Conservation (phyloP, 2,329 filamentous ascomycete species). For the Cordyceps tenuipes region DNA sequence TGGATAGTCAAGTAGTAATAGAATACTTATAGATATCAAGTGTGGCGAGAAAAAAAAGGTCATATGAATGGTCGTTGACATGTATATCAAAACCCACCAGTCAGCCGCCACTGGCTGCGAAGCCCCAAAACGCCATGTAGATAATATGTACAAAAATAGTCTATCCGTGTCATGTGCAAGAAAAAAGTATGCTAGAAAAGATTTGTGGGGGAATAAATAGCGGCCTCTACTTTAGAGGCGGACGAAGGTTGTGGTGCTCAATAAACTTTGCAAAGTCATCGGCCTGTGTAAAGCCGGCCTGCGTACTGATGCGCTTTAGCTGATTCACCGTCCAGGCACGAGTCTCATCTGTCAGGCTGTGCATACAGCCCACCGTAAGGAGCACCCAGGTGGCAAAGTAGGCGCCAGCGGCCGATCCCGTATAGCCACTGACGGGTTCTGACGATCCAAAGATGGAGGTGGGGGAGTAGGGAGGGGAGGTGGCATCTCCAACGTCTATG, state of each 20-base stretch:
- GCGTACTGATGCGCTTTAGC: slow-evolving; percentile 8
- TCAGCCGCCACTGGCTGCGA: background rate
- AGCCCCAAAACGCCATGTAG: background rate
- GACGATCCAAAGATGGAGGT: slow-evolving; percentile 8
- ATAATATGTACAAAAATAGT: background rate
- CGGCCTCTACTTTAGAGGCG: slow-evolving; percentile 3
- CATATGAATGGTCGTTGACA: background rate
- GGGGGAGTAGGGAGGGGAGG: slow-evolving; percentile 4
- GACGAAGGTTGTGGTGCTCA: slow-evolving; percentile 10
- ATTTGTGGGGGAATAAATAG: background rate
- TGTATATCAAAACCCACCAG: background rate
- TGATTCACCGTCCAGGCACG: slow-evolving; percentile 10
- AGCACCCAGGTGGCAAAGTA: slow-evolving; percentile 11
- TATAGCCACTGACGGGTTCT: slow-evolving; percentile 8
- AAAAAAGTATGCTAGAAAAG: background rate
- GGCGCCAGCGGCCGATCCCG: slow-evolving; percentile 5
- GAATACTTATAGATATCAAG: background rate
- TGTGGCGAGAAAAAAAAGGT: background rate
- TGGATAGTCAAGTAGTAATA: background rate
- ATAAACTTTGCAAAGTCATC: slow-evolving; percentile 11
- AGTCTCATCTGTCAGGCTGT: slow-evolving; percentile 11
- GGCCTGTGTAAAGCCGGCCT: slow-evolving; percentile 9
- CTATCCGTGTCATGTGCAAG: background rate
- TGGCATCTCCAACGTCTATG: slow-evolving; percentile 4
- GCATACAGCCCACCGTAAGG: slow-evolving; percentile 11